A percentile compares a stretch with the other conserved stretches of the same genome.
These are phyloP conservation scores for Coelastrella sp. DNA, from an alignment of 139 green algal species.

Conservation along the genomic window DNA sequence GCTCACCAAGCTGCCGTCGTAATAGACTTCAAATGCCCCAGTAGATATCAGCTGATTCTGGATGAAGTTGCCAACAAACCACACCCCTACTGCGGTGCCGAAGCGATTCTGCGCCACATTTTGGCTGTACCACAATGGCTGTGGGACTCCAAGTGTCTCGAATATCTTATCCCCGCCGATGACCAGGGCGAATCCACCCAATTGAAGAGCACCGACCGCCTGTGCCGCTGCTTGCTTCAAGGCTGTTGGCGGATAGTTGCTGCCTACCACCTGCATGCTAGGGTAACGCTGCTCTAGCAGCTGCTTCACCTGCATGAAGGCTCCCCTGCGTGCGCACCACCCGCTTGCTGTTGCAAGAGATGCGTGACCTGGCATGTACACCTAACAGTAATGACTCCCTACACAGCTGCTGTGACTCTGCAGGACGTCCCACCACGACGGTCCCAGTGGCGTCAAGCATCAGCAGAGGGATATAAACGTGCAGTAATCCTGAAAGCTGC, in stretches of 20 bases:
- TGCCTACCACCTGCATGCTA: conserved; percentile 63
- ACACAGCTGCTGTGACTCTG: too few relatives aligned
- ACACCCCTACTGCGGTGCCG: conserved; percentile 53
- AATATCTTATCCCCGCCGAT: conserved; percentile 65
- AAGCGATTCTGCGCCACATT: conserved; percentile 54
- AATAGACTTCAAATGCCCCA: conserved; percentile 83
- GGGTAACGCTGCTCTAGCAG: conserved; percentile 65
- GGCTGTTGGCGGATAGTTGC: conserved; percentile 64
- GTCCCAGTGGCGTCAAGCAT: too few relatives aligned
- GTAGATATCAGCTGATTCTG: conserved; percentile 68
- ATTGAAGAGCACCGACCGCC: conserved; percentile 55
- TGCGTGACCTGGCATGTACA: too few relatives aligned
- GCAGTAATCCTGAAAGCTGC: too few relatives aligned
- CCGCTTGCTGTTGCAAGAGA: too few relatives aligned
- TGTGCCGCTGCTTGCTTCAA: conserved; percentile 50
- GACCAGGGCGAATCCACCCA: conserved; percentile 57
- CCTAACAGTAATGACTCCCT: too few relatives aligned
- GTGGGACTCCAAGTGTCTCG: neutral
- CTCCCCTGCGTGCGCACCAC: conserved; percentile 58
- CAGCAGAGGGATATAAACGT: too few relatives aligned
- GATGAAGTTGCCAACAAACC: conserved; percentile 79
- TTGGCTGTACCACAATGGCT: conserved; percentile 21
- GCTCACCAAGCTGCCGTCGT: conserved; percentile 70
- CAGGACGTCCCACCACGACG: too few relatives aligned
- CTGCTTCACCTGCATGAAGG: conserved; percentile 76